phyloP scores from a whole-genome alignment of 2,329 filamentous ascomycete genomes.

The Ustilaginoidea virens region DNA sequence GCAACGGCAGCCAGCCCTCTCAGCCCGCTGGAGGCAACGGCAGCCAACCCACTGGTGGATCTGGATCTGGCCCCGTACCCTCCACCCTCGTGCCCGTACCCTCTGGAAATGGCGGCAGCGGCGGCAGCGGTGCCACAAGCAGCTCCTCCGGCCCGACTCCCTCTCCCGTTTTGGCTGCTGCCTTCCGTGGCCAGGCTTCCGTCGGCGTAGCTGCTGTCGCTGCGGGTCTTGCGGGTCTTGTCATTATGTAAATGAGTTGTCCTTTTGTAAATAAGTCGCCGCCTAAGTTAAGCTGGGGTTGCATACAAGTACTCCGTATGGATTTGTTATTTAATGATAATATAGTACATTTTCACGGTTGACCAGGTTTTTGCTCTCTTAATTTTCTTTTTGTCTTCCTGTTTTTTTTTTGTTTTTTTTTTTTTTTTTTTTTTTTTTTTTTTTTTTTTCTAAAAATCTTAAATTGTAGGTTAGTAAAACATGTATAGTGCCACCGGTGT shows the following conservation, averaged over 20 bases:
- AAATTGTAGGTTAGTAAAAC: not conserved
- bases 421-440: not conserved
- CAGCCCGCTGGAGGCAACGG: not conserved
- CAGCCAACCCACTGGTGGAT: not conserved
- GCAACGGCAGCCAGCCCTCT: not conserved
- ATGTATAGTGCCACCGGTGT: not conserved
- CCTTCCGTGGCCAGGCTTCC: not conserved
- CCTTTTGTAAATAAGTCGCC: not conserved
- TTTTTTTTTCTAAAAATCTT: not conserved
- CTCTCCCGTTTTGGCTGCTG: slow-evolving; percentile 1
- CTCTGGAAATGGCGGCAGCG: not conserved
- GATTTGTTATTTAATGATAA: not conserved
- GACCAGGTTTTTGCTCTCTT: too few species aligned
- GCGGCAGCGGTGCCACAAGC: not conserved
- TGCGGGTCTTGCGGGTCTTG: not conserved
- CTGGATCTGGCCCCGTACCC: not conserved
- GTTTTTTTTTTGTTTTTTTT: not conserved
- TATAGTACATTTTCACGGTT: not conserved
- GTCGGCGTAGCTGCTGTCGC: not conserved
- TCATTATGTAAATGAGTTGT: not conserved
- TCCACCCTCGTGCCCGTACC: slow-evolving; percentile 1
- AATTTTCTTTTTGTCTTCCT: not conserved
- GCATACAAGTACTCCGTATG: not conserved
- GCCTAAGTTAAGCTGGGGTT: not conserved
- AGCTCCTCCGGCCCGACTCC: not conserved